phyloP scores from a whole-genome alignment of 805 yeast species.

The Spathaspora passalidarum region DNA sequence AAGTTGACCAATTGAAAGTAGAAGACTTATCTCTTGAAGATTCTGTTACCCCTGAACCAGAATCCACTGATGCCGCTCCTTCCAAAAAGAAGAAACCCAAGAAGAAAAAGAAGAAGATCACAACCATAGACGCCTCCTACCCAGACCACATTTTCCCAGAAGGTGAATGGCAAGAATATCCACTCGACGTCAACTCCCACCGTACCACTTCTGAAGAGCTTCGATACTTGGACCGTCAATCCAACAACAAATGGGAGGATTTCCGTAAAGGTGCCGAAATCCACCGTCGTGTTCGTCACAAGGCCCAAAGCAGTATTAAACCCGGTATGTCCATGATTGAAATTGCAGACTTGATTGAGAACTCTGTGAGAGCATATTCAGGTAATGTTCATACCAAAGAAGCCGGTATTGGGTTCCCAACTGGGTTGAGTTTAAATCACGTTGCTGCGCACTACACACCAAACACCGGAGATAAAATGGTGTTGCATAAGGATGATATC shows the following conservation, averaged over 20 bases:
- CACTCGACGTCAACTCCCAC: conserved; percentile 57
- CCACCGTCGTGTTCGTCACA: conserved; percentile 85
- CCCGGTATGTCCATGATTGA: conserved; percentile 94
- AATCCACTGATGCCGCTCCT: conserved; percentile 37
- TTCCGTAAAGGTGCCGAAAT: conserved; percentile 95
- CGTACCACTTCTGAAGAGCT: conserved; percentile 86
- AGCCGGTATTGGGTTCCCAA: conserved; percentile 96
- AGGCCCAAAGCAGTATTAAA: conserved; percentile 67
- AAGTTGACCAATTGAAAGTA: conserved; percentile 11
- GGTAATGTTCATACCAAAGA: conserved; percentile 59
- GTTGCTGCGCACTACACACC: conserved; percentile 99
- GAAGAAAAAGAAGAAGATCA: conserved; percentile 51
- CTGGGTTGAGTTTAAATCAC: conserved; percentile 91
- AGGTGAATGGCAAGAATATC: conserved; percentile 84
- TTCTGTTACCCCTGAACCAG: conserved; percentile 2
- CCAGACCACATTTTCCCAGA: conserved; percentile 77
- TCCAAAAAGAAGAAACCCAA: conserved; percentile 42
- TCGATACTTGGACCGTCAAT: conserved; percentile 69
- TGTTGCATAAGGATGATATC: conserved; percentile 81
- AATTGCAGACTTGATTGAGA: conserved; percentile 85
- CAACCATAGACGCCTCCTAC: conserved; percentile 63
- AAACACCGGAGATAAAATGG: conserved; percentile 86
- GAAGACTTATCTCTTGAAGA: conserved; percentile 3
- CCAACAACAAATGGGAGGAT: conserved; percentile 69
- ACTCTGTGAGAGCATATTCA: conserved; percentile 72